Percentiles rank a stretch among this genome's conserved stretches.
phyloP scores from a whole-genome alignment of 805 yeast genomes.

The Starmerella scarabaei region DNA sequence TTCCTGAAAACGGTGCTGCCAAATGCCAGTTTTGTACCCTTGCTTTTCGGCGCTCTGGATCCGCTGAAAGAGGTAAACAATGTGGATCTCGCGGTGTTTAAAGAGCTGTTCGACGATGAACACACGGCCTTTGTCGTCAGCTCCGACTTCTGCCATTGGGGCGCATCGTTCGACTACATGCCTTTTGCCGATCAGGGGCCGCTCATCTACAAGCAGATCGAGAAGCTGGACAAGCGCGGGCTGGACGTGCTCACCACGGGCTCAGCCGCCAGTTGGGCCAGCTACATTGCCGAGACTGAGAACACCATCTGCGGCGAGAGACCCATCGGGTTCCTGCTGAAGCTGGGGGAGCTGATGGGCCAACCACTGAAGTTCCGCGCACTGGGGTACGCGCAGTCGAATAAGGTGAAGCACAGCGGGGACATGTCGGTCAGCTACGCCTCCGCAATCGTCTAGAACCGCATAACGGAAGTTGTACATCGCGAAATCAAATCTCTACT shows the following conservation, averaged over 20 bases:
- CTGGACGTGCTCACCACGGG: slow-evolving; percentile 51
- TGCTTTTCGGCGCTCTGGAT: slow-evolving; percentile 58
- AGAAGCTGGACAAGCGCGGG: slow-evolving; percentile 54
- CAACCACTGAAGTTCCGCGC: slow-evolving; percentile 40
- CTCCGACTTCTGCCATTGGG: slow-evolving; percentile 96
- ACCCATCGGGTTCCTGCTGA: slow-evolving; percentile 57
- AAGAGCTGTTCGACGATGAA: slow-evolving; percentile 40
- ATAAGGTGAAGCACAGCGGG: slow-evolving; percentile 31
- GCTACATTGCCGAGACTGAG: slow-evolving; percentile 55
- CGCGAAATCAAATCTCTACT: too few species aligned
- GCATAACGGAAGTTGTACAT: too few species aligned
- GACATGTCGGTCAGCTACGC: slow-evolving; percentile 92
- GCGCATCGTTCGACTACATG: slow-evolving; percentile 44
- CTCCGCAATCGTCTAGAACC: slow-evolving; percentile 61
- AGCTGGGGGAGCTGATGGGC: slow-evolving; percentile 34
- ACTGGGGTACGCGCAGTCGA: slow-evolving; percentile 74
- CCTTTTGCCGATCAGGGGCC: slow-evolving; percentile 9
- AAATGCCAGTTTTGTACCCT: slow-evolving; percentile 49
- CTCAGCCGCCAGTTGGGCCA: slow-evolving; percentile 45
- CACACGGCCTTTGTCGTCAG: slow-evolving; percentile 63
- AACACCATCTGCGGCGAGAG: slow-evolving; percentile 91
- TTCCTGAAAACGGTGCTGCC: slow-evolving; percentile 35
- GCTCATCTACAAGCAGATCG: slow-evolving; percentile 63
- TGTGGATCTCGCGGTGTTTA: slow-evolving; percentile 32
- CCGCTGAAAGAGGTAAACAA: slow-evolving; percentile 29